A percentile compares a stretch with the other conserved stretches of the same genome.
Conservation (phyloP, 148 eudicot genomes). For the Euryodendron excelsum region DNA sequence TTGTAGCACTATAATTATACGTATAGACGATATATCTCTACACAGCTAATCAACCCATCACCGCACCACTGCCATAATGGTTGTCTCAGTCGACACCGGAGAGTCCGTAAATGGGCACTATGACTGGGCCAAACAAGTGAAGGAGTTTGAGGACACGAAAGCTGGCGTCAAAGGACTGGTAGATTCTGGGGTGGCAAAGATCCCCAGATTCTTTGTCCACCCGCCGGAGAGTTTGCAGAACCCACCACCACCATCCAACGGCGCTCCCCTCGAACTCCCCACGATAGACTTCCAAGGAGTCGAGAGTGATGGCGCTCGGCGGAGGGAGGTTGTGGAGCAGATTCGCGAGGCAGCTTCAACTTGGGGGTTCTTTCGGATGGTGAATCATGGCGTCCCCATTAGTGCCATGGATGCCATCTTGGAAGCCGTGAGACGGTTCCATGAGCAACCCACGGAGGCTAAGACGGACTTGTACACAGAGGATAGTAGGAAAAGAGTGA, state of each 20-base stretch:
- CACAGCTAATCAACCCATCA: neutral
- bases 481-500: conserved; percentile 26
- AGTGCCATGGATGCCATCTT: conserved; percentile 11
- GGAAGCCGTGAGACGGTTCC: conserved; percentile 23
- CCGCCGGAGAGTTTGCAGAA: conserved; percentile 10
- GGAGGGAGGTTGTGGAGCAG: conserved; percentile 21
- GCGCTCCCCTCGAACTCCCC: conserved; percentile 24
- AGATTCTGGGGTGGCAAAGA: neutral
- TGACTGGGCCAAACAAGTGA: conserved; percentile 8
- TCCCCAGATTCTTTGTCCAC: neutral
- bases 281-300: conserved; percentile 37
- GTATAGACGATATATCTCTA: too few species aligned
- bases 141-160: neutral
- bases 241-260: neutral
- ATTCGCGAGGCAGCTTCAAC: conserved; percentile 24
- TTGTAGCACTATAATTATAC: too few species aligned
- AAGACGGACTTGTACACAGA: conserved; percentile 37
- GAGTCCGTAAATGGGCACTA: neutral
- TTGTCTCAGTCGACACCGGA: neutral
- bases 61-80: neutral
- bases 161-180: neutral
- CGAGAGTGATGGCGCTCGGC: conserved; percentile 13
- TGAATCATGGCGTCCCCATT: conserved; percentile 30
- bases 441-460: conserved; percentile 47
- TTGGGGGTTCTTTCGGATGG: conserved; percentile 33